Conservation (phyloP, 208 protist species). For the Naegleria gruberi region DNA sequence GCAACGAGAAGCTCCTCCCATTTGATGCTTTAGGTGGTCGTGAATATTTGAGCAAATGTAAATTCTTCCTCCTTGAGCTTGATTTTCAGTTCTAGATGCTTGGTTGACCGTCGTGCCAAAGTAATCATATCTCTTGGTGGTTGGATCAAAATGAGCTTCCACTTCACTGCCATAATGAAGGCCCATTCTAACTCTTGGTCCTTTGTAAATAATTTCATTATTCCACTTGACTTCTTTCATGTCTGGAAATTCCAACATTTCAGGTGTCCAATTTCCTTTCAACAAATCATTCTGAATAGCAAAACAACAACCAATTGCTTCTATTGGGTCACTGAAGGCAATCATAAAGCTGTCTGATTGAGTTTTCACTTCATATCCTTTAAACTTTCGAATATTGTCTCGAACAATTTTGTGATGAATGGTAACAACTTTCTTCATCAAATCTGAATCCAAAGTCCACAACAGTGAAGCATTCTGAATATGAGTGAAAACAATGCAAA, state of each 20-base stretch:
- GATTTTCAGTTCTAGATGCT: background rate
- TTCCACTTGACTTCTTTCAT: background rate
- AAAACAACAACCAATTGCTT: background rate
- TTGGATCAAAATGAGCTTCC: background rate
- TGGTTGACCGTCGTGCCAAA: constrained; percentile 18
- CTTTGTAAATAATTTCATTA: background rate
- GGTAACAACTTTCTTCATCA: background rate
- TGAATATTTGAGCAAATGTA: background rate
- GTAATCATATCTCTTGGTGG: constrained; percentile 9
- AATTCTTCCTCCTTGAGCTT: constrained; percentile 1
- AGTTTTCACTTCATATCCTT: constrained; percentile 5
- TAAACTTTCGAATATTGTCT: background rate
- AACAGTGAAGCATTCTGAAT: background rate
- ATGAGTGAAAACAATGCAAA: constrained; percentile 11
- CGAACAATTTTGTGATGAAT: background rate
- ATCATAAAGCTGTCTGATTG: background rate
- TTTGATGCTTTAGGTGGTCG: background rate
- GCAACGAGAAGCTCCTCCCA: background rate
- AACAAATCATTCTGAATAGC: constrained; percentile 1
- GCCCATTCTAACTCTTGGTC: constrained; percentile 1
- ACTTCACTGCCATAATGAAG: background rate
- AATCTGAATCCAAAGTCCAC: background rate
- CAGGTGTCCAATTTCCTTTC: background rate
- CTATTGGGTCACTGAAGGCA: background rate
- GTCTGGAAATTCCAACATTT: background rate